phyloP scores from a whole-genome alignment of 768 basidiomycete genomes.

The Dendrothele bispora region DNA sequence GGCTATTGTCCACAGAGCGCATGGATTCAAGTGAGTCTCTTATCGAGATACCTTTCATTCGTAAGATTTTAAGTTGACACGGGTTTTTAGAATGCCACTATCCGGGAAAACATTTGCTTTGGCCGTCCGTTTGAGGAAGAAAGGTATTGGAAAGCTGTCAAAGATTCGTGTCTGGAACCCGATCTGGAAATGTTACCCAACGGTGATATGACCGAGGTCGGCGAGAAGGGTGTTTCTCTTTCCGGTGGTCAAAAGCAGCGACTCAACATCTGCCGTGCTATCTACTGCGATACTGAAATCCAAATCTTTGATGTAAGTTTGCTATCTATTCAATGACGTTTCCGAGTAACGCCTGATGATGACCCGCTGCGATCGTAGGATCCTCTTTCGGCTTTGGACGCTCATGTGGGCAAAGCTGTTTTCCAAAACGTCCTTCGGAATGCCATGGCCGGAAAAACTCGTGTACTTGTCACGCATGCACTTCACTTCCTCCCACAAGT shows the following conservation, averaged over 20 bases:
- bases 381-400: slow-evolving; percentile 88
- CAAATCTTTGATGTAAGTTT: slow-evolving; percentile 75
- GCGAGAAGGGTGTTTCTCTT: slow-evolving; percentile 85
- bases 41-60: neutral
- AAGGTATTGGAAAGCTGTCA: slow-evolving; percentile 79
- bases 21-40: slow-evolving; percentile 75
- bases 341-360: too few species aligned
- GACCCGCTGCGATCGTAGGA: slow-evolving; percentile 57
- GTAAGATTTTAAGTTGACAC: neutral
- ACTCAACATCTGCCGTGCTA: slow-evolving; percentile 81
- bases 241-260: slow-evolving; percentile 82
- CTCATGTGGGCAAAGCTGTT: slow-evolving; percentile 85
- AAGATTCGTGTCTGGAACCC: slow-evolving; percentile 74
- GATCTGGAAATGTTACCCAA: slow-evolving; percentile 77
- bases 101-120: slow-evolving; percentile 89
- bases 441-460: slow-evolving; percentile 65
- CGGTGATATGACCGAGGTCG: slow-evolving; percentile 84
- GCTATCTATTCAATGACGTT: too few species aligned
- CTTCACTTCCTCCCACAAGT: slow-evolving; percentile 87
- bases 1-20: slow-evolving; percentile 86
- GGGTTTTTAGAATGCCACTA: slow-evolving; percentile 64
- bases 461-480: slow-evolving; percentile 89
- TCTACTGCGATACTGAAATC: slow-evolving; percentile 85
- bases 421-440: slow-evolving; percentile 82
- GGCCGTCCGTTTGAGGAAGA: slow-evolving; percentile 81